A percentile compares a stretch with the other conserved stretches of the same genome.
Evolutionary conservation across 352 stramenopile genomes (phyloP).

Genomic region (Pythium pyrilobum): DNA sequence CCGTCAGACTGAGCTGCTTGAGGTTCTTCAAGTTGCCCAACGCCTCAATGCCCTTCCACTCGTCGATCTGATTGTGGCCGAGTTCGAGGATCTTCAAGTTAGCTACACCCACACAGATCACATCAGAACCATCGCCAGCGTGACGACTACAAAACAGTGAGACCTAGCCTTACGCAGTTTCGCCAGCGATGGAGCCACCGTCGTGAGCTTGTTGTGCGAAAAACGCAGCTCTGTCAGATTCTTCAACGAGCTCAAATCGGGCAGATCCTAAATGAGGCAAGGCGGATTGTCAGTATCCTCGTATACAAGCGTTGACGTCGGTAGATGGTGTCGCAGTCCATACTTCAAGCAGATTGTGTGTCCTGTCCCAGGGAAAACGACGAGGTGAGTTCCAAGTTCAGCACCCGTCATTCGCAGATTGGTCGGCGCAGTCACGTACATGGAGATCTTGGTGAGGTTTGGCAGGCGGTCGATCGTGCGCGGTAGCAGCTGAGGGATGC

Average conservation of each 20-base stretch:
- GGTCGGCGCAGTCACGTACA: slow-evolving; percentile 39
- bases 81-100: slow-evolving; percentile 80
- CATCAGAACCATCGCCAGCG: no score
- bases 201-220: slow-evolving; percentile 77
- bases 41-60: slow-evolving; percentile 71
- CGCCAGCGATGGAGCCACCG: slow-evolving; percentile 48
- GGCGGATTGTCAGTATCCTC: background rate
- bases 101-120: slow-evolving; percentile 33
- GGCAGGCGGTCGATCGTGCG: slow-evolving; percentile 62
- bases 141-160: no score
- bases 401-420: background rate
- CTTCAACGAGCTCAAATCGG: slow-evolving; percentile 55
- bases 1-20: slow-evolving; percentile 74
- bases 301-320: no score
- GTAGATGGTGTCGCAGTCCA: background rate
- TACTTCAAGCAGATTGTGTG: slow-evolving; percentile 70
- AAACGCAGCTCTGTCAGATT: slow-evolving; percentile 74
- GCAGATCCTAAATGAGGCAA: slow-evolving; percentile 31
- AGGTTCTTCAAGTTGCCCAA: slow-evolving; percentile 52
- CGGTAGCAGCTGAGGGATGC: slow-evolving; percentile 57
- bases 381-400: background rate
- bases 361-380: slow-evolving; percentile 28
- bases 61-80: slow-evolving; percentile 78
- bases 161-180: slow-evolving; percentile 43
- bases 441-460: slow-evolving; percentile 79